phyloP scores from a whole-genome alignment of 164 flowering plant species.

The Vitis cinerea region DNA sequence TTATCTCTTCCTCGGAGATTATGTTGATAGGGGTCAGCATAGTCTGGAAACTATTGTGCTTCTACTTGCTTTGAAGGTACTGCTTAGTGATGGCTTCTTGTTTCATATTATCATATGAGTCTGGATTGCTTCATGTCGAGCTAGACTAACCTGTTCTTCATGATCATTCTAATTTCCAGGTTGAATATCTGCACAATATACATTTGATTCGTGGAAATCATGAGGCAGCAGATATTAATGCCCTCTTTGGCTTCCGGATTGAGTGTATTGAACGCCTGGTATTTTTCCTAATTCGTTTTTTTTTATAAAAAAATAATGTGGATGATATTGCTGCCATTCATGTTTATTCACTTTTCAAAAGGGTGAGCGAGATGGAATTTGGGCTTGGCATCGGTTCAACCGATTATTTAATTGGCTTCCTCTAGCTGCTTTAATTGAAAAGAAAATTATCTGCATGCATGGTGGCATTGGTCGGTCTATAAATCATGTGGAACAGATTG shows the following conservation, averaged over 20 bases:
- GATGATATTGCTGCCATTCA: too few species aligned
- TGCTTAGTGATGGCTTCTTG: neutral
- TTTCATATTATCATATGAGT: neutral
- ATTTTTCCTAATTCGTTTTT: conserved; percentile 7
- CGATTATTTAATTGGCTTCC: conserved; percentile 98
- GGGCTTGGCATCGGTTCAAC: conserved; percentile 98
- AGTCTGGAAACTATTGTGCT: conserved; percentile 93
- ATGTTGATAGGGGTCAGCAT: conserved; percentile 99
- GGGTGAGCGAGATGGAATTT: conserved; percentile 99
- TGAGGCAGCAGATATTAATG: conserved; percentile 99
- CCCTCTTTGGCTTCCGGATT: conserved; percentile 97
- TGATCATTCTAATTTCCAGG: conserved; percentile 40
- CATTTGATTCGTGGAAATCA: conserved; percentile 99
- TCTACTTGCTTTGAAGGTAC: conserved; percentile 93
- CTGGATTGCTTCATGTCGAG: neutral
- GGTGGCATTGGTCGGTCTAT: conserved; percentile 99
- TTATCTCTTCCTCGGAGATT: conserved; percentile 98
- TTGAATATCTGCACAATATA: conserved; percentile 83
- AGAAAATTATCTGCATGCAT: conserved; percentile 99
- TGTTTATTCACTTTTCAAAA: conserved; percentile 25
- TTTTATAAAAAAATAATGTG: too few species aligned
- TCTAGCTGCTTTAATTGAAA: conserved; percentile 93
- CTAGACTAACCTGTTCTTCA: neutral
- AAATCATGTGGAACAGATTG: conserved; percentile 95
- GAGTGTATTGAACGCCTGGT: conserved; percentile 99